These are phyloP conservation scores for Isabelozyma pseudorhagii DNA, from an alignment of 805 yeast genomes.

Conservation along the genomic window DNA sequence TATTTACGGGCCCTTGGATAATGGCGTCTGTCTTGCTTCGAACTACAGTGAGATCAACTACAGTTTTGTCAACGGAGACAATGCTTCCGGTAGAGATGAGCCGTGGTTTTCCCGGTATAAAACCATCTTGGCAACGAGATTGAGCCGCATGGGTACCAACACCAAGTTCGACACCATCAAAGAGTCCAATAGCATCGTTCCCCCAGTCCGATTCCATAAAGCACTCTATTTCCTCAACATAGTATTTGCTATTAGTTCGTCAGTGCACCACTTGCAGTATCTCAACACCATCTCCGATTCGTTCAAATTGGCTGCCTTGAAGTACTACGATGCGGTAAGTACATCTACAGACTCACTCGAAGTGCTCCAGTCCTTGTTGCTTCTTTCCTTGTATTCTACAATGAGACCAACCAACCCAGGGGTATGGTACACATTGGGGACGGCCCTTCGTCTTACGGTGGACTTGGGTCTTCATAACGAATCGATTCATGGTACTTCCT, in stretches of 20 bases:
- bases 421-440: constrained; percentile 87
- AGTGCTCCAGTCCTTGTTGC: constrained; percentile 66
- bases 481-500: constrained; percentile 11
- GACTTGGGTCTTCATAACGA: constrained; percentile 86
- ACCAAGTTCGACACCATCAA: constrained; percentile 22
- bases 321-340: constrained; percentile 55
- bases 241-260: constrained; percentile 76
- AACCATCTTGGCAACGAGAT: constrained; percentile 7
- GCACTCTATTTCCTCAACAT: constrained; percentile 71
- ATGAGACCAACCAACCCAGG: constrained; percentile 92
- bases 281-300: constrained; percentile 64
- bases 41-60: constrained; percentile 47
- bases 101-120: constrained; percentile 50
- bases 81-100: constrained; percentile 22
- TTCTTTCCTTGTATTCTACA: constrained; percentile 67
- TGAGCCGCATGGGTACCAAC: constrained; percentile 3
- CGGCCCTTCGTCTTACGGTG: constrained; percentile 73
- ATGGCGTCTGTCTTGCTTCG: constrained; percentile 57
- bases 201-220: constrained; percentile 48
- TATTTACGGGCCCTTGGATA: constrained; percentile 68
- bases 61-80: constrained; percentile 12
- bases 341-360: constrained; percentile 62
- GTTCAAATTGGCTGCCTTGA: constrained; percentile 65
- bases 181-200: constrained; percentile 33
- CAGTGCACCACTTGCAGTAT: constrained; percentile 67